Evolutionary conservation across 2,329 filamentous ascomycete species (phyloP), one percentile per base, ranked within the genome.

Genomic region (Fusarium nelsonii): DNA sequence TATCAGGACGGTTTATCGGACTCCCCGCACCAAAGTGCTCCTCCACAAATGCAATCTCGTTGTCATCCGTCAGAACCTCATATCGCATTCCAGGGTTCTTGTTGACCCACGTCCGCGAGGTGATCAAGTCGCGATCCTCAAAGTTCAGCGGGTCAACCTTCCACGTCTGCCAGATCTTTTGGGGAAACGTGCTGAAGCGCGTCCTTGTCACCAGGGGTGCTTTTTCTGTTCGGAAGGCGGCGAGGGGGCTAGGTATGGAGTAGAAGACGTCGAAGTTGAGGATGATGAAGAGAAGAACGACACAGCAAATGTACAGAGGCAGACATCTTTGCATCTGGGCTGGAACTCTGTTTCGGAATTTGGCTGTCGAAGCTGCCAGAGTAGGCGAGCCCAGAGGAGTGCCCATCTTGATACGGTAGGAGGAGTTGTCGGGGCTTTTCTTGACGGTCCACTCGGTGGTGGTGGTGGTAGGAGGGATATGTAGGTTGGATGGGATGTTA

Each of bases 121-220:
- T 83, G 26, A 83, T 79, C 33, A 86, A 80, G 72, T 92, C 89
- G 53, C 87, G 84, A 72, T 88, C 84, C 66, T 91, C 90, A 73
- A 92, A 92, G 3, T 83, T 82, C 34, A 92, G 81, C 3, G 90
- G 88, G 65, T 90, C 85, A 30, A 90, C 85, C 76, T 92, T 93
- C 91, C 91, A 93, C 1, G 88, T 90, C 78, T 93, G 91, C 91
- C 90, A 93, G 69, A 93, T 91, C 78, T 92, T 93, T 57, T 84
- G 84, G 8, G 85, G 91, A 71, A 89, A 92, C 23, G 69, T 76
- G 70, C 69, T 75, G 50, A 73, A 76, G 30, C 57, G 76, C 63
- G 49, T 28, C 5, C 52, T 59, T 56, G 51, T 53, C 16, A 18
- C 44, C 14, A 23, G 49, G 32, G 72, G 41, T 10, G 54, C 48